Conservation (phyloP, 768 basidiomycete species). For the Phaffia tasmanica region DNA sequence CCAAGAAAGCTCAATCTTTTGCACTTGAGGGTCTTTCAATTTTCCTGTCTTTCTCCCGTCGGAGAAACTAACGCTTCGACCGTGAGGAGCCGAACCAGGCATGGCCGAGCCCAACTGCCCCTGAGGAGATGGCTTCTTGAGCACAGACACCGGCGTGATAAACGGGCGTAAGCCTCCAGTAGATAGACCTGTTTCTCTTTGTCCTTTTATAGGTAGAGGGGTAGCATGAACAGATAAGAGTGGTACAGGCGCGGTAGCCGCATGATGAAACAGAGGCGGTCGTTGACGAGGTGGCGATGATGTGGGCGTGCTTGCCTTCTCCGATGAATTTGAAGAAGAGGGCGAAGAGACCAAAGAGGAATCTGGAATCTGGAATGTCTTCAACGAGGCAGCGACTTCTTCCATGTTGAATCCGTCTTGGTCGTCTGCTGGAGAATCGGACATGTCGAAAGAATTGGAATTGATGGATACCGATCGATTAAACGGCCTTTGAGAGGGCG, state of each 20-base stretch:
- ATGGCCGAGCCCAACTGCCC: background rate
- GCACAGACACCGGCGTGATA: conserved; percentile 23
- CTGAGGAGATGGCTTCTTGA: conserved; percentile 24
- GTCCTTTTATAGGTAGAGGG: conserved; percentile 9
- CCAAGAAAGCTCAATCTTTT: conserved; percentile 29
- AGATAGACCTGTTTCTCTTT: conserved; percentile 8
- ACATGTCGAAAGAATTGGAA: conserved; percentile 2
- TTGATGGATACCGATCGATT: conserved; percentile 11
- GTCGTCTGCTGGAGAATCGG: background rate
- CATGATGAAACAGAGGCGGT: conserved; percentile 8
- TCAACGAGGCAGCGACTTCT: conserved; percentile 17
- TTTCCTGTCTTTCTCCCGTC: conserved; percentile 84
- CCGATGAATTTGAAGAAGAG: conserved; percentile 2
- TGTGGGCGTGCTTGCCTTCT: background rate
- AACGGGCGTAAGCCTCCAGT: conserved; percentile 21
- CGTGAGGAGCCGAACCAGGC: conserved; percentile 25
- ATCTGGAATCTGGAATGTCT: conserved; percentile 26
- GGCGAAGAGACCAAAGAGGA: background rate
- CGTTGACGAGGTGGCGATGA: background rate
- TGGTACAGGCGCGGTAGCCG: conserved; percentile 13
- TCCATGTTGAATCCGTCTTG: conserved; percentile 9
- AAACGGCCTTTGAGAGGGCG: no score
- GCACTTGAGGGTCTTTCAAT: conserved; percentile 54
- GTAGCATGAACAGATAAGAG: conserved; percentile 8
- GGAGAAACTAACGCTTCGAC: conserved; percentile 73